A percentile compares a stretch with the other conserved stretches of the same genome.
These are phyloP conservation scores for Ustilago loliicola DNA, from an alignment of 1,284 basidiomycete species.

Conservation along the genomic window DNA sequence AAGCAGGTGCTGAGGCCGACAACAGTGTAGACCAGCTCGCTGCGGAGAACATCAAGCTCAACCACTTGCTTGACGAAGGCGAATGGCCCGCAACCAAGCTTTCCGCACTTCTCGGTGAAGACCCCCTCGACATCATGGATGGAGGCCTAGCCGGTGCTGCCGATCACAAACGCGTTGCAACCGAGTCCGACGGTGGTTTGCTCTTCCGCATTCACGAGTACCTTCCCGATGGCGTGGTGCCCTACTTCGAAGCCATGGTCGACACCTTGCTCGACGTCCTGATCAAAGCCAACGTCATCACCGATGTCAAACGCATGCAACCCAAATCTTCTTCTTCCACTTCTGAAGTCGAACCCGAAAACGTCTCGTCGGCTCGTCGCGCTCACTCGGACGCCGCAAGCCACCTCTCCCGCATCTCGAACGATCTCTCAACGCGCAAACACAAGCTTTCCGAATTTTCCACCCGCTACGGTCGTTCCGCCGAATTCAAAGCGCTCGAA, in stretches of 20 bases:
- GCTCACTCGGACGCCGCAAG: conserved; percentile 72
- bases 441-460: conserved; percentile 74
- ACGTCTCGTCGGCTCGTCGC: conserved; percentile 73
- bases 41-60: conserved; percentile 32
- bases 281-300: conserved; percentile 77
- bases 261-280: conserved; percentile 79
- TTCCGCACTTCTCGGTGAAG: conserved; percentile 76
- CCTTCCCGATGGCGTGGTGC: conserved; percentile 84
- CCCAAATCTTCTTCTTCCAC: conserved; percentile 18
- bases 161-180: conserved; percentile 21
- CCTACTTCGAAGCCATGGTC: conserved; percentile 81
- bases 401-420: conserved; percentile 72
- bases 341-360: conserved; percentile 45
- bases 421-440: conserved; percentile 73
- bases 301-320: conserved; percentile 52
- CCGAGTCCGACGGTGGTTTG: conserved; percentile 31
- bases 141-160: conserved; percentile 64
- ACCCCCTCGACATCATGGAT: conserved; percentile 63
- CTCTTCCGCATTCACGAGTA: conserved; percentile 85
- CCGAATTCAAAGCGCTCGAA: conserved; percentile 96
- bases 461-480: conserved; percentile 81
- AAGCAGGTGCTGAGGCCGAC: neutral
- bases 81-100: conserved; percentile 75
- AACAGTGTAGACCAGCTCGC: conserved; percentile 3
- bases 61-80: conserved; percentile 49